Evolutionary conservation across 495 filamentous ascomycete species (phyloP).

Genomic region (Jackrogersella minutella): DNA sequence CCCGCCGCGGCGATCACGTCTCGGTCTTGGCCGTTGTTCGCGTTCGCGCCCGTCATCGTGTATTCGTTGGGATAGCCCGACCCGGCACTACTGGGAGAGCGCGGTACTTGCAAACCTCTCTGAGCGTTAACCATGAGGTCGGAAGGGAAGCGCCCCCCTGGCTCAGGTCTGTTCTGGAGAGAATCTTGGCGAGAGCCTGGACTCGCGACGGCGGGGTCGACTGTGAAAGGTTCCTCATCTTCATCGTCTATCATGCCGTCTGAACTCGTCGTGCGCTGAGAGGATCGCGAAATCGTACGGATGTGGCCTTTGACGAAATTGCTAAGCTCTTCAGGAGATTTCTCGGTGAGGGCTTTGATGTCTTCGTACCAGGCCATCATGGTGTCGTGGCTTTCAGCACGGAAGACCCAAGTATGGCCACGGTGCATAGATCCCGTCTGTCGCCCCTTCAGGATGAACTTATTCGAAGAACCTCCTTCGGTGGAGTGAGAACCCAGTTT

Average conservation of each 20-base stretch:
- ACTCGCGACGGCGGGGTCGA: constrained; percentile 58
- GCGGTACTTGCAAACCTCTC: constrained; percentile 76
- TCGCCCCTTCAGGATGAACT: constrained; percentile 95
- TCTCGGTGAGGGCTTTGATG: constrained; percentile 85
- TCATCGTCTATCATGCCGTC: constrained; percentile 82
- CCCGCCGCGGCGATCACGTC: constrained; percentile 64
- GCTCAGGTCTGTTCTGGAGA: constrained; percentile 68
- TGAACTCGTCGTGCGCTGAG: constrained; percentile 69
- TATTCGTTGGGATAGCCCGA: constrained; percentile 61
- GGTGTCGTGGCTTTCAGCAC: constrained; percentile 91
- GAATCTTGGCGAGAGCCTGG: constrained; percentile 56
- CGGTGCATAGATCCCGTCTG: constrained; percentile 94
- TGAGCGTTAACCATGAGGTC: constrained; percentile 76
- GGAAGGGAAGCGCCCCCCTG: constrained; percentile 91
- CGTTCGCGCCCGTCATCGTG: constrained; percentile 18
- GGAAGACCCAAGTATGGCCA: constrained; percentile 97
- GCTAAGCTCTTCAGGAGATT: constrained; percentile 86
- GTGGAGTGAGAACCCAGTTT: constrained; percentile 92
- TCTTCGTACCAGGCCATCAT: constrained; percentile 98
- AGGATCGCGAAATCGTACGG: constrained; percentile 75
- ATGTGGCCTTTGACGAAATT: constrained; percentile 83
- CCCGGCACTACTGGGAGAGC: constrained; percentile 79
- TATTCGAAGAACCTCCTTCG: constrained; percentile 88
- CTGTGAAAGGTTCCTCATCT: constrained; percentile 85
- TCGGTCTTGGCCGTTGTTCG: constrained; percentile 52